phyloP scores from a whole-genome alignment of 2,329 filamentous ascomycete species.

The Trichoderma breve region DNA sequence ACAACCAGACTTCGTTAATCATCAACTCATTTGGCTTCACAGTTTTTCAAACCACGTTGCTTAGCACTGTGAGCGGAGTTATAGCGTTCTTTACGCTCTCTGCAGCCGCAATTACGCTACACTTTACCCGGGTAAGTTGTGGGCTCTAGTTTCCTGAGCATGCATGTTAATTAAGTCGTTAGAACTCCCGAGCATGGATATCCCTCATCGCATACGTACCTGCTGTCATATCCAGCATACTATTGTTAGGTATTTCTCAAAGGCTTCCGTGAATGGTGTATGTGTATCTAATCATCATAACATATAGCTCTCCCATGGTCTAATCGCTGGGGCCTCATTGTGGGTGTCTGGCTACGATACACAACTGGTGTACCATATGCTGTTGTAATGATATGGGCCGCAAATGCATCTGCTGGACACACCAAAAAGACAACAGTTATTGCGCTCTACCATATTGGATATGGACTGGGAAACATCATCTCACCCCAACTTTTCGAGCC shows the following conservation, averaged over 20 bases:
- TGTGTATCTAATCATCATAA: neutral
- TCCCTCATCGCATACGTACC: slow-evolving; percentile 21
- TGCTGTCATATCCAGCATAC: slow-evolving; percentile 20
- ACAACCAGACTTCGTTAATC: slow-evolving; percentile 42
- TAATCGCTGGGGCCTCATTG: slow-evolving; percentile 23
- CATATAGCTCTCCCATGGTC: slow-evolving; percentile 11
- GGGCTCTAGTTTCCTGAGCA: neutral
- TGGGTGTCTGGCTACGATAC: slow-evolving; percentile 22
- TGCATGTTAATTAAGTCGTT: neutral
- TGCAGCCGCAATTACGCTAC: slow-evolving; percentile 6
- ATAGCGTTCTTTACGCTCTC: slow-evolving; percentile 18
- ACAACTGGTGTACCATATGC: slow-evolving; percentile 24
- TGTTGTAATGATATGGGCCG: slow-evolving; percentile 23
- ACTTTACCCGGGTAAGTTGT: slow-evolving; percentile 3
- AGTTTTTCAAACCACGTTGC: slow-evolving; percentile 35
- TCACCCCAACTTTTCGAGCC: slow-evolving; percentile 33
- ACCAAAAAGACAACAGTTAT: slow-evolving; percentile 44
- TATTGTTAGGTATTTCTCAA: slow-evolving; percentile 2
- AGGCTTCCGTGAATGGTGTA: neutral
- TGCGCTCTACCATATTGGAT: slow-evolving; percentile 38
- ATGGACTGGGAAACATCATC: slow-evolving; percentile 37
- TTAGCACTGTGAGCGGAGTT: slow-evolving; percentile 20
- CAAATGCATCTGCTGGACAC: slow-evolving; percentile 34
- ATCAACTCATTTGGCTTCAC: slow-evolving; percentile 45
- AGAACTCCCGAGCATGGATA: slow-evolving; percentile 22